A percentile compares a stretch with the other conserved stretches of the same genome.
phyloP scores from a whole-genome alignment of 208 protist genomes.

The Crithidia acanthocephali region DNA sequence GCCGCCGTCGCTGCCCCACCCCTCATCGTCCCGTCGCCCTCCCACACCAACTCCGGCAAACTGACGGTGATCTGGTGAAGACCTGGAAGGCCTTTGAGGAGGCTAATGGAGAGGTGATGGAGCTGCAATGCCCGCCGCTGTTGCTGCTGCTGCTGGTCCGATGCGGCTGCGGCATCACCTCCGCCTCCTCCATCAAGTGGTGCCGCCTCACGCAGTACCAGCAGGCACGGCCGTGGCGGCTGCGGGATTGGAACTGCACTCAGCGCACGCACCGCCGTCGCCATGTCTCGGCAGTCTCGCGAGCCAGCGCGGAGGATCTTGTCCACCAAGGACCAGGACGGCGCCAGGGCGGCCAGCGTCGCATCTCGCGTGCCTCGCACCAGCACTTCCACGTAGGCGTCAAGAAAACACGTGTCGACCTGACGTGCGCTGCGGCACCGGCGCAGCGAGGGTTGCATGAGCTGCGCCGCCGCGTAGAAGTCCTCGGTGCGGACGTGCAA shows the following conservation, averaged over 20 bases:
- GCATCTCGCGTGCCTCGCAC: conserved; percentile 44
- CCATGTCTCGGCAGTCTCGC: conserved; percentile 62
- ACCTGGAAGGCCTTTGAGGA: conserved; percentile 26
- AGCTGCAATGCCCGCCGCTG: conserved; percentile 41
- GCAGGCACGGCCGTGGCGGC: conserved; percentile 48
- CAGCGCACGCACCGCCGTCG: conserved; percentile 56
- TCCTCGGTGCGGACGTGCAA: conserved; percentile 59
- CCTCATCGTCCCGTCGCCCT: conserved; percentile 4
- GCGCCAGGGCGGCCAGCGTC: conserved; percentile 47
- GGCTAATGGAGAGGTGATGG: conserved; percentile 41
- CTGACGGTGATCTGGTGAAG: conserved; percentile 25
- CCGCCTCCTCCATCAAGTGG: no score
- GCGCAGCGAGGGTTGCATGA: conserved; percentile 64
- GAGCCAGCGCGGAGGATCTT: conserved; percentile 34
- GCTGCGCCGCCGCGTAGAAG: conserved; percentile 74
- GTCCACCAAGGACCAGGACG: conserved; percentile 56
- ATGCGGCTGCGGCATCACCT: conserved; percentile 18
- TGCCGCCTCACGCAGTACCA: conserved; percentile 42
- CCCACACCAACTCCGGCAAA: conserved; percentile 26
- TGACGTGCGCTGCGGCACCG: conserved; percentile 26
- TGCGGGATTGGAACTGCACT: conserved; percentile 65
- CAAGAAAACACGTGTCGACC: conserved; percentile 5
- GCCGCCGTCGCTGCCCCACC: conserved; percentile 10
- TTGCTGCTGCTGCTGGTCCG: conserved; percentile 15
- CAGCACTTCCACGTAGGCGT: conserved; percentile 61